Evolutionary conservation across 2,329 filamentous ascomycete species (phyloP), one percentile per base, ranked within the genome.

Genomic region (Diaporthe destruens): DNA sequence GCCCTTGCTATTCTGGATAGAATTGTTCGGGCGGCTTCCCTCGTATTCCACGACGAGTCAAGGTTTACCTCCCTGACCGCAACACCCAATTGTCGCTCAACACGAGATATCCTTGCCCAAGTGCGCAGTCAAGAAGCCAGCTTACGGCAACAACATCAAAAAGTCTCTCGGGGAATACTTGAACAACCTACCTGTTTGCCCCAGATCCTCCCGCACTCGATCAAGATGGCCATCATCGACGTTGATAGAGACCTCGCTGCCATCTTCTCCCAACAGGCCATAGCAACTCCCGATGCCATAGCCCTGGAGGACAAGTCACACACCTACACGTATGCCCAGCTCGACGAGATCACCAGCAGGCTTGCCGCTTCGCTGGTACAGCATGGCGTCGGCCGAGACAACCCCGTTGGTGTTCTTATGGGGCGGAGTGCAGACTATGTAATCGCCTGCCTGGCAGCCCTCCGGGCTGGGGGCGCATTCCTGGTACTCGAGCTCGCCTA

Each of bases 401-500:
- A 87, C 76, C 87, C 94, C 23, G 93, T 95, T 42, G 93, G 93
- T 69, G 90, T 96, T 54, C 86, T 95, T 68, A 87, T 95, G 79
- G 91, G 90, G 71, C 90, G 93, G 70, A 94, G 92, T 80, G 92
- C 92, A 63, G 88, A 94, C 82, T 94, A 95, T 81, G 92, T 96
- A 74, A 91, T 95, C 80, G 91, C 93, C 20, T 94, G 92, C 78
- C 85, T 96, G 68, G 93, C 93, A 34, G 90, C 92, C n/a, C 87
- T 95, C 51, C 90, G 92, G 73, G 93, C 93, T 2, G 93, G 93
- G 67, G 93, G 93, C 69, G 93, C 93, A 1, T 96, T 95, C 79
- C 85, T 96, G 6, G 93, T 95, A 2, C 88, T 96, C 3, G 93
- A 96, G 82, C 85, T 94, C 63, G 93, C 93, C 3, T 95, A 95